Evolutionary conservation across 768 basidiomycete species (phyloP), one percentile per base, ranked within the genome.

Genomic region (Scleroderma bovista): DNA sequence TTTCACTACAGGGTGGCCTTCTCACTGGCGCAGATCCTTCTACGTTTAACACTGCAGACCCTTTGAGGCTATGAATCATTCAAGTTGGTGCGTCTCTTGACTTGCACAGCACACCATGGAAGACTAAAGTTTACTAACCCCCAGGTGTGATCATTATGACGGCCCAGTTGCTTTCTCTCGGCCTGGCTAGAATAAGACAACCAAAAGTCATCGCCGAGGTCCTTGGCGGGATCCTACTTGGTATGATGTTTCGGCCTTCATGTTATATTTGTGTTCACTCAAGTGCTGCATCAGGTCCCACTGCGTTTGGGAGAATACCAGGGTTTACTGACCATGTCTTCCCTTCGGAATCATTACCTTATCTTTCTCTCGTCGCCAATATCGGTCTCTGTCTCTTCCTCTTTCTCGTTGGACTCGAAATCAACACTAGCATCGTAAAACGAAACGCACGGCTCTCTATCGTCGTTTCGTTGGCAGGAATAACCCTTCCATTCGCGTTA

Each of bases 341-440:
- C 65, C 93, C 95, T 0, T 1, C 63, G 0, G 70, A 72, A 0
- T 93, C 91, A 0, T 63, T 78, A 6, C 75, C 92, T 0, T 94
- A 85, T 63, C 81, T 98, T 23, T 83, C 81, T 48, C 83, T 98
- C 19, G 83, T 87, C 16, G 89, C 95, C 13, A 89, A 91, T 57
- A 89, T 97, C 53, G 95, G 90, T 6, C 77, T 91, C 5, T 85
- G 84, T 55, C 78, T 93, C 39, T 93, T 92, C 69, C 78, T 97
- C 13, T 97, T 96, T 71, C 78, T 97, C 52, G 86, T 97, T 36
- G 95, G 95, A 3, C 82, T 95, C 31, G 89, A 92, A 72, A 93
- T 96, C 50, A 96, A 98, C 51, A 70, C 76, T 0, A 69, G 72
- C 5, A 73, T 97, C 51, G 84, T 98, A 67, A 84, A 77, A 58